Evolutionary conservation across 2,329 filamentous ascomycete genomes (phyloP).

Genomic region (Mollisiaceae sp.): DNA sequence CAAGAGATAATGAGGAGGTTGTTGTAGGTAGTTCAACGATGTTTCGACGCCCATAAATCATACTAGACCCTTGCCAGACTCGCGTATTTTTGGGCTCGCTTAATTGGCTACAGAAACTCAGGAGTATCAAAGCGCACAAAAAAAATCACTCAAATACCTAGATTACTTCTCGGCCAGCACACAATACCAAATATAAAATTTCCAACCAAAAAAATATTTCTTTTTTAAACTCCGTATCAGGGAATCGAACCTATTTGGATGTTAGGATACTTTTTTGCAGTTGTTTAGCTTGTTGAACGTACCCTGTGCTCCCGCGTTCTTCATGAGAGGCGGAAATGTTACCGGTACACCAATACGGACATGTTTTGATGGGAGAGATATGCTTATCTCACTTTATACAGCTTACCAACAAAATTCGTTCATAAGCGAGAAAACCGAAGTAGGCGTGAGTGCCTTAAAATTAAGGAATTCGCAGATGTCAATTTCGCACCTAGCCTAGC

Average conservation of each 20-base stretch:
- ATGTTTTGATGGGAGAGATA: neutral
- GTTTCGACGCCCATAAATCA: neutral
- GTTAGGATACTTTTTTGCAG: too few species aligned
- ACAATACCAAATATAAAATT: too few species aligned
- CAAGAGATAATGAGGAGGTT: constrained; percentile 19
- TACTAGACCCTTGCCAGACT: neutral
- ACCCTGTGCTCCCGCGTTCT: constrained; percentile 15
- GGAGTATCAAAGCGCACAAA: too few species aligned
- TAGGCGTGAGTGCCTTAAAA: neutral
- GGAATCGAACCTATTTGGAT: neutral
- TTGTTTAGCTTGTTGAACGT: too few species aligned
- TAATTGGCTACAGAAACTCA: too few species aligned
- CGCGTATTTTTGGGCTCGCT: too few species aligned
- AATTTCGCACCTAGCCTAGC: too few species aligned
- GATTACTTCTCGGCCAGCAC: too few species aligned
- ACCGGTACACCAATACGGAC: constrained; percentile 16
- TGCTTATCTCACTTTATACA: neutral
- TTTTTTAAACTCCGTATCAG: neutral
- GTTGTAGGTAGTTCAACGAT: neutral
- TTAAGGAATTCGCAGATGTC: too few species aligned
- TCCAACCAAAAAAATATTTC: too few species aligned
- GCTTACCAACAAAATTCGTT: too few species aligned
- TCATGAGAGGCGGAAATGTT: constrained; percentile 19
- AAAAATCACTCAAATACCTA: too few species aligned
- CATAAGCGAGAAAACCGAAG: neutral